Conservation (phyloP, 2,329 filamentous ascomycete genomes). For the Colletotrichum costaricense region DNA sequence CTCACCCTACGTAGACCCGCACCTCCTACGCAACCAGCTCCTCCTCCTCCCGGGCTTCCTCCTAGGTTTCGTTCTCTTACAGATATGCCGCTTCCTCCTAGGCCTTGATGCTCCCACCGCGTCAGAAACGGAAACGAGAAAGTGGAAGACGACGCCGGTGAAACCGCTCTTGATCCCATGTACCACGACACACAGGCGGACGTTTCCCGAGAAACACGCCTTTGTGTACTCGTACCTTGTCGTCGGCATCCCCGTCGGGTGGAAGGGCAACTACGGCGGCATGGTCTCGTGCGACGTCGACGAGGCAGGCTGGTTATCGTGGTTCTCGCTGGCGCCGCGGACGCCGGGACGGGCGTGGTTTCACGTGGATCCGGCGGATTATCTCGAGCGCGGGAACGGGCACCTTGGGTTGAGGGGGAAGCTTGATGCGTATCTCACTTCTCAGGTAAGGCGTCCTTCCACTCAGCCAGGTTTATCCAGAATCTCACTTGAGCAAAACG, state of each 20-base stretch:
- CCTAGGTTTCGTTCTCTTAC: constrained; percentile 18
- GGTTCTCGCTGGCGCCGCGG: constrained; percentile 43
- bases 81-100: not conserved
- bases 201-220: constrained; percentile 75
- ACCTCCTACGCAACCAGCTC: not conserved
- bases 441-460: constrained; percentile 57
- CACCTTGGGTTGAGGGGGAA: constrained; percentile 71
- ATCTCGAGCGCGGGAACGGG: constrained; percentile 66
- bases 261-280: constrained; percentile 64
- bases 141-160: constrained; percentile 41
- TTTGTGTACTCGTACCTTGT: constrained; percentile 79
- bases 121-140: not conserved
- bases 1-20: not conserved
- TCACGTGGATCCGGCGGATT: constrained; percentile 68
- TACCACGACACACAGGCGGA: constrained; percentile 71
- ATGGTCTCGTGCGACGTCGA: constrained; percentile 62
- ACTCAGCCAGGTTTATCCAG: no score
- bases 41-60: constrained; percentile 17
- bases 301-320: constrained; percentile 39
- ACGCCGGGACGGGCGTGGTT: constrained; percentile 61
- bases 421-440: constrained; percentile 67
- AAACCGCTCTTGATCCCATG: constrained; percentile 72
- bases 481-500: not conserved
- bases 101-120: not conserved
- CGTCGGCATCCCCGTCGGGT: constrained; percentile 75